Percentiles rank a stretch among this genome's conserved stretches.
phyloP scores from a whole-genome alignment of 2,329 filamentous ascomycete species.

The Trichoderma citrinoviride region DNA sequence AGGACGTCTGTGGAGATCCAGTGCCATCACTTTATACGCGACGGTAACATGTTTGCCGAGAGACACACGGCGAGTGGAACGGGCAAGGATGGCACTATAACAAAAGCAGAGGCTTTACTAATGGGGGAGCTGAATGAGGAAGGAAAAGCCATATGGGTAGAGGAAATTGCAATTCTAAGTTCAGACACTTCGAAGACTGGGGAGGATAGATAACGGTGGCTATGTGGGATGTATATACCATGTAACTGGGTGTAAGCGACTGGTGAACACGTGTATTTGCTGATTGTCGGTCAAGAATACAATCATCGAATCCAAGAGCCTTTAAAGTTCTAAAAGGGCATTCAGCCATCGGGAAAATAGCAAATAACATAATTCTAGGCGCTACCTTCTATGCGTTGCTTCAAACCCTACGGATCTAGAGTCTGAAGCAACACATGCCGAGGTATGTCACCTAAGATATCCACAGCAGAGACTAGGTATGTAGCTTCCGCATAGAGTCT shows the following conservation, averaged over 20 bases:
- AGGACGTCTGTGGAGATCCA: background rate
- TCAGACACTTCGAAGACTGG: background rate
- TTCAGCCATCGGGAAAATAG: too few relatives aligned
- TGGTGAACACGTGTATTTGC: too few relatives aligned
- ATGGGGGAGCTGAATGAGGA: constrained; percentile 11
- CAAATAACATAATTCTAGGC: too few relatives aligned
- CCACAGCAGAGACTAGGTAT: background rate
- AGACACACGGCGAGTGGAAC: background rate
- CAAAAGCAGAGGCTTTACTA: background rate
- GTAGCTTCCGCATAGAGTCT: background rate
- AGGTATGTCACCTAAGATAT: background rate
- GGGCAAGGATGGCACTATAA: background rate
- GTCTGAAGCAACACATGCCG: background rate
- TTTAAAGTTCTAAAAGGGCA: too few relatives aligned
- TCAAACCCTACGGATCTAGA: too few relatives aligned
- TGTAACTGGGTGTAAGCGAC: too few relatives aligned
- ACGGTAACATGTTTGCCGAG: constrained; percentile 18
- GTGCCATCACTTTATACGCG: background rate
- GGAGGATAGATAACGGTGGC: background rate
- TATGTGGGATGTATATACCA: too few relatives aligned
- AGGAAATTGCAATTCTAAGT: background rate
- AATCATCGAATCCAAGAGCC: too few relatives aligned
- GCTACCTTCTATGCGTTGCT: too few relatives aligned
- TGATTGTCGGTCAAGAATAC: too few relatives aligned
- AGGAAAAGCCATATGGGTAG: background rate